These are phyloP conservation scores for Mycena belliarum DNA, from an alignment of 768 basidiomycete genomes.

Conservation along the genomic window DNA sequence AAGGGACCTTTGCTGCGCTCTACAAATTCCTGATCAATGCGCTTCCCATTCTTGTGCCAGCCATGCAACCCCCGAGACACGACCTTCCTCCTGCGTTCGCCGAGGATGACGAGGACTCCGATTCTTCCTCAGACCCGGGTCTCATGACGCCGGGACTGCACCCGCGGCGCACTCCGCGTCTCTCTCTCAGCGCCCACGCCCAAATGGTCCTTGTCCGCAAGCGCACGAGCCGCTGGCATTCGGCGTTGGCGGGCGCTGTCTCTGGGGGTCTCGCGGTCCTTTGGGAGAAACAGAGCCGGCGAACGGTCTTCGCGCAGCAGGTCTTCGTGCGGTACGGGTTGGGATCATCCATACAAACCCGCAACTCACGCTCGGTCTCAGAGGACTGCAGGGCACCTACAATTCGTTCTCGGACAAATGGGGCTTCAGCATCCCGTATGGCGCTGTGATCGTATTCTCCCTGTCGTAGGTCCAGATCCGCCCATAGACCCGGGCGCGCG, in stretches of 20 bases:
- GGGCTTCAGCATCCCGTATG: slow-evolving; percentile 18
- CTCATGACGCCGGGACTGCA: slow-evolving; percentile 12
- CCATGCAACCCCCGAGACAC: slow-evolving; percentile 32
- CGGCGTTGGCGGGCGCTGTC: slow-evolving; percentile 74
- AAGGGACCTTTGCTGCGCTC: slow-evolving; percentile 73
- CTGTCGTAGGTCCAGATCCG: not conserved
- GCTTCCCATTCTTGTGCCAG: slow-evolving; percentile 68
- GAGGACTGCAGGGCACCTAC: slow-evolving; percentile 71
- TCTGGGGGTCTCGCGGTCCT: slow-evolving; percentile 74
- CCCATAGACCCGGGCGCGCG: not conserved
- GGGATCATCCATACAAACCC: not conserved
- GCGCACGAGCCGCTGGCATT: slow-evolving; percentile 74
- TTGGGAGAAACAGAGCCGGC: slow-evolving; percentile 70
- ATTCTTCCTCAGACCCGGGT: slow-evolving; percentile 10
- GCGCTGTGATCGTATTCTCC: slow-evolving; percentile 16
- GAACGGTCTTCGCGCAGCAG: slow-evolving; percentile 79
- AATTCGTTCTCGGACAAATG: slow-evolving; percentile 48
- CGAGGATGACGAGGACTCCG: slow-evolving; percentile 28
- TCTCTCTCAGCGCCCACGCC: slow-evolving; percentile 64
- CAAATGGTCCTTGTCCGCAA: slow-evolving; percentile 66
- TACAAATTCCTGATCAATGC: slow-evolving; percentile 83
- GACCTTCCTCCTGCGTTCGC: slow-evolving; percentile 26
- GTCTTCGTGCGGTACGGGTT: slow-evolving; percentile 79
- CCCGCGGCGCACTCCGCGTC: slow-evolving; percentile 42
- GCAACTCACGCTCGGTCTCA: slow-evolving; percentile 23